phyloP scores from a whole-genome alignment of 352 stramenopile species.

The Phytophthora cajani region DNA sequence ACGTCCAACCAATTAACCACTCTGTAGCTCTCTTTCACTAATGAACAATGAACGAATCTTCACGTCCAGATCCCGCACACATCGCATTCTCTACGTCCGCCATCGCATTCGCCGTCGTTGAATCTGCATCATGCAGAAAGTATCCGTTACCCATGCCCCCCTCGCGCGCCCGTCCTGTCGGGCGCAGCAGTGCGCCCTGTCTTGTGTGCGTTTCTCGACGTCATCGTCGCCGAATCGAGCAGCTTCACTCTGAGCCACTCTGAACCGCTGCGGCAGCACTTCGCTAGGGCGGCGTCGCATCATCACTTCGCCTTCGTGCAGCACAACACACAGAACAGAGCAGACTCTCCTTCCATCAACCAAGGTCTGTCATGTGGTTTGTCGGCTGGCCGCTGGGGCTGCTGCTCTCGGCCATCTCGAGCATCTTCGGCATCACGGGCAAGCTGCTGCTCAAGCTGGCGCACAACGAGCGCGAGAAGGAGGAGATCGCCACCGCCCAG shows the following conservation, averaged over 20 bases:
- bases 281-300: slow-evolving; percentile 8
- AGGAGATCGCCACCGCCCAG: slow-evolving; percentile 46
- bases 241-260: slow-evolving; percentile 8
- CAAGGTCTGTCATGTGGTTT: slow-evolving; percentile 37
- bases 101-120: neutral
- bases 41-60: neutral
- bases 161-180: slow-evolving; percentile 11
- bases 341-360: neutral
- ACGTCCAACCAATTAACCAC: neutral
- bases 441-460: slow-evolving; percentile 86
- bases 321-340: neutral
- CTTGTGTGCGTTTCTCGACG: slow-evolving; percentile 25
- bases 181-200: slow-evolving; percentile 6
- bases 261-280: slow-evolving; percentile 6
- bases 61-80: neutral
- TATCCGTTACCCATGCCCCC: slow-evolving; percentile 5
- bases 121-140: slow-evolving; percentile 2
- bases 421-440: slow-evolving; percentile 80
- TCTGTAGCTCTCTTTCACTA: neutral
- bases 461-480: slow-evolving; percentile 72
- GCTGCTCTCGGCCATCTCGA: slow-evolving; percentile 75
- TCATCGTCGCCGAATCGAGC: slow-evolving; percentile 36
- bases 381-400: slow-evolving; percentile 83
- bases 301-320: slow-evolving; percentile 10
- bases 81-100: neutral